phyloP scores from a whole-genome alignment of 1,284 basidiomycete genomes.

The Termitomyces sp. region DNA sequence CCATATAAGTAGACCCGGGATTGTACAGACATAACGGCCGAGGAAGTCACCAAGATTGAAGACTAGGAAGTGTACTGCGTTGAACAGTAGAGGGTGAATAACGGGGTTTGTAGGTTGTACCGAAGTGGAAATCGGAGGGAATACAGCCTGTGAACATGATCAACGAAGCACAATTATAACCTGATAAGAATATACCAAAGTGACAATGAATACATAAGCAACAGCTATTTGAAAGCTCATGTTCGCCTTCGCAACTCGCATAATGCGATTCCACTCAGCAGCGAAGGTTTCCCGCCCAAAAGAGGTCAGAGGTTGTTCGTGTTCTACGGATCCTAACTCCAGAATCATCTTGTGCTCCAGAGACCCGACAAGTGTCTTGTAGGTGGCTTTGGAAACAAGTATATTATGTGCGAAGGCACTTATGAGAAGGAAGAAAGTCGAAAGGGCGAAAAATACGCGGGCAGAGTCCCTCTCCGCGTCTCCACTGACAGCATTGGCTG shows the following conservation, averaged over 20 bases:
- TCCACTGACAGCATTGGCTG: conserved; percentile 30
- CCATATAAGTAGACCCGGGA: conserved; percentile 64
- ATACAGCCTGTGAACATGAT: conserved; percentile 58
- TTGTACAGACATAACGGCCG: conserved; percentile 71
- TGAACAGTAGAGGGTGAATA: conserved; percentile 64
- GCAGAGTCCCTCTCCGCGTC: conserved; percentile 59
- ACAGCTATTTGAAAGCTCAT: conserved; percentile 66
- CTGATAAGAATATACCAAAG: conserved; percentile 55
- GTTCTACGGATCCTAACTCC: conserved; percentile 24
- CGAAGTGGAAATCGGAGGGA: conserved; percentile 79
- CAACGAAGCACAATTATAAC: neutral
- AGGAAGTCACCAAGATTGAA: conserved; percentile 75
- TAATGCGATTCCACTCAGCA: conserved; percentile 37
- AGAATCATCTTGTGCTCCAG: conserved; percentile 30
- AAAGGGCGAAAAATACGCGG: conserved; percentile 66
- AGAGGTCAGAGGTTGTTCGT: conserved; percentile 32
- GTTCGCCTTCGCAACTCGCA: conserved; percentile 62
- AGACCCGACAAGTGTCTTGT: conserved; percentile 44
- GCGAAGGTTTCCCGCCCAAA: conserved; percentile 20
- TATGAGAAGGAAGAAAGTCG: conserved; percentile 56
- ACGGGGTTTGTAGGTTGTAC: conserved; percentile 58
- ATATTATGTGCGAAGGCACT: conserved; percentile 49
- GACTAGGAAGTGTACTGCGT: conserved; percentile 66
- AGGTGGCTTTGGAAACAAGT: conserved; percentile 53
- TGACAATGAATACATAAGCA: conserved; percentile 72